Evolutionary conservation across 116 monocot species (phyloP).

Genomic region (Phalaenopsis hybrid): DNA sequence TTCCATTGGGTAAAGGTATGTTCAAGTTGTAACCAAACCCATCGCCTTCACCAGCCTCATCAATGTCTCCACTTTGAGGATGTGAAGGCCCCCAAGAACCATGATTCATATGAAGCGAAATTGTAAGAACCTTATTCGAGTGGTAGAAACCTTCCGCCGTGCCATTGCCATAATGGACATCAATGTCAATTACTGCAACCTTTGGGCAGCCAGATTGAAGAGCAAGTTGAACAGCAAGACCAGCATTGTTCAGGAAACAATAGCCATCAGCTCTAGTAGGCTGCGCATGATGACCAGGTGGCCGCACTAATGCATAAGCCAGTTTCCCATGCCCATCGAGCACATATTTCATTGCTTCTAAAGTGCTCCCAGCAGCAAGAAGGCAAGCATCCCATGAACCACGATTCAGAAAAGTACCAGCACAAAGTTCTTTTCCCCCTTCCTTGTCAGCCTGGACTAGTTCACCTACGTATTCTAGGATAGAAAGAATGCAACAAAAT

Average conservation of each 20-base stretch:
- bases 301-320: conserved; percentile 79
- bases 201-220: conserved; percentile 45
- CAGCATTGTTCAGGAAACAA: conserved; percentile 89
- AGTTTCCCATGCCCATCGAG: conserved; percentile 57
- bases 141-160: conserved; percentile 86
- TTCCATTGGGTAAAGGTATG: conserved; percentile 88
- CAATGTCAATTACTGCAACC: conserved; percentile 65
- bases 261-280: conserved; percentile 89
- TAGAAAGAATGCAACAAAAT: neutral
- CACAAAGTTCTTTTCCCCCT: conserved; percentile 50
- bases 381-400: conserved; percentile 82
- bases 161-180: conserved; percentile 93
- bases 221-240: conserved; percentile 66
- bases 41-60: conserved; percentile 61
- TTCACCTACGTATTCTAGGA: conserved; percentile 67
- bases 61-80: conserved; percentile 61
- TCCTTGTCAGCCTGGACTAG: conserved; percentile 46
- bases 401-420: conserved; percentile 73
- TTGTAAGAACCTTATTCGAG: conserved; percentile 64
- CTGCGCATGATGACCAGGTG: conserved; percentile 94
- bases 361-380: conserved; percentile 68
- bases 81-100: conserved; percentile 90
- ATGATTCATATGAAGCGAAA: conserved; percentile 93
- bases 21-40: conserved; percentile 84
- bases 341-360: conserved; percentile 68